Percentiles rank a stretch among this genome's conserved stretches.
Conservation (phyloP, 1,284 basidiomycete species). For the Naganishia albida region DNA sequence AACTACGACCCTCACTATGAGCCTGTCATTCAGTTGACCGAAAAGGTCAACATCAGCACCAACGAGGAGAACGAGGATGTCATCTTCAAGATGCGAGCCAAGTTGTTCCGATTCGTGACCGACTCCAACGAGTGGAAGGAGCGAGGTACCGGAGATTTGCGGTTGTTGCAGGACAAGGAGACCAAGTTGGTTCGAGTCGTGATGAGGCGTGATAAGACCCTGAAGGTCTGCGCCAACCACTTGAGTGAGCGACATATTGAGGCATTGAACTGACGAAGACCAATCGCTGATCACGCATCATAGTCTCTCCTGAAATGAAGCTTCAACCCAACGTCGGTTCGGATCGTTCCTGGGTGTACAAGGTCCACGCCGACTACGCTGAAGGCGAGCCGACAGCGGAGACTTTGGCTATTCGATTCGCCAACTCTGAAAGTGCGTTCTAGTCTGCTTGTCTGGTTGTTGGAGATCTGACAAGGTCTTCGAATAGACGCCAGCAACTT, state of each 20-base stretch:
- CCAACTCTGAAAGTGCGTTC: conserved; percentile 90
- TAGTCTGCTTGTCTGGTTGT: background rate
- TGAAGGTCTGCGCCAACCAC: conserved; percentile 99
- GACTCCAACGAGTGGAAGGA: conserved; percentile 92
- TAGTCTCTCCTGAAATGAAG: conserved; percentile 88
- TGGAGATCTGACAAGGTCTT: conserved; percentile 30
- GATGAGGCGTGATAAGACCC: conserved; percentile 99
- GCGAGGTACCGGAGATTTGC: conserved; percentile 77
- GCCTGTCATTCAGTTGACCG: conserved; percentile 94
- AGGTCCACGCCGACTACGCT: conserved; percentile 91
- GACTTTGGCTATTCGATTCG: conserved; percentile 97
- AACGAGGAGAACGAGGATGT: conserved; percentile 92
- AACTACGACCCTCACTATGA: conserved; percentile 88
- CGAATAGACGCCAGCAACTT: conserved; percentile 79
- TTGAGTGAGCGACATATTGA: conserved; percentile 64
- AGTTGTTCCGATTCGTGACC: conserved; percentile 94
- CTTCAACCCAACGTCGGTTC: conserved; percentile 98
- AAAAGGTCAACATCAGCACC: conserved; percentile 89
- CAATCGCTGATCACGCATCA: background rate
- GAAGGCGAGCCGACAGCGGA: conserved; percentile 85
- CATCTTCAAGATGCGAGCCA: conserved; percentile 98
- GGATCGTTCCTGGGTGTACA: conserved; percentile 99
- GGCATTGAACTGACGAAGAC: background rate
- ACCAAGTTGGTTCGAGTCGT: conserved; percentile 92
- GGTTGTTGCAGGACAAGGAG: conserved; percentile 82